These are phyloP conservation scores for Botrytis medusae DNA, from an alignment of 2,329 filamentous ascomycete species.

Conservation along the genomic window DNA sequence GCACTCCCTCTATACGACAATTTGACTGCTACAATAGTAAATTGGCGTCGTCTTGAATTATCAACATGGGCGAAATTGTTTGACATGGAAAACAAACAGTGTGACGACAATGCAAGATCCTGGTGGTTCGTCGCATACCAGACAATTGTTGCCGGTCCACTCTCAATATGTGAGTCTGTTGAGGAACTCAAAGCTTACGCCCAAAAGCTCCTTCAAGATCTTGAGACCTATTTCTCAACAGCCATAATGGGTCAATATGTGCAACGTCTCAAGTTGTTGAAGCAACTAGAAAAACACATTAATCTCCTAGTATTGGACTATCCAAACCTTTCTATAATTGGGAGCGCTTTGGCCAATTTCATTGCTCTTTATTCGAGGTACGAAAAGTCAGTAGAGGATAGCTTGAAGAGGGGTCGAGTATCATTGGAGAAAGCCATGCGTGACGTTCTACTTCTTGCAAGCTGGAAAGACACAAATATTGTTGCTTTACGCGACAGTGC, in stretches of 20 bases:
- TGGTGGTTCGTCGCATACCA: conserved; percentile 99
- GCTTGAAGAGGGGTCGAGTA: conserved; percentile 65
- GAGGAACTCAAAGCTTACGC: conserved; percentile 63
- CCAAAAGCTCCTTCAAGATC: conserved; percentile 67
- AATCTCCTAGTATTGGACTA: conserved; percentile 59
- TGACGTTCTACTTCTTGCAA: conserved; percentile 87
- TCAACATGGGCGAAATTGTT: conserved; percentile 89
- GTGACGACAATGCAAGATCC: conserved; percentile 72
- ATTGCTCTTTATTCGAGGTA: conserved; percentile 73
- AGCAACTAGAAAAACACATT: conserved; percentile 64
- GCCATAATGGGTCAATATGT: conserved; percentile 81
- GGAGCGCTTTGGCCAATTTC: conserved; percentile 71
- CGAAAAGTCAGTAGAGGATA: conserved; percentile 62
- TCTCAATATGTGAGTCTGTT: conserved; percentile 60
- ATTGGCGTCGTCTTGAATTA: conserved; percentile 87
- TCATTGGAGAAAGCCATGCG: conserved; percentile 89
- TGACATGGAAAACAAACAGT: conserved; percentile 77
- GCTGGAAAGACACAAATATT: conserved; percentile 98
- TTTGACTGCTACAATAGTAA: conserved; percentile 77
- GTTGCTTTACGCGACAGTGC: conserved; percentile 85
- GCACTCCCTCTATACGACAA: conserved; percentile 70
- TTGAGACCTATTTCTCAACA: conserved; percentile 75
- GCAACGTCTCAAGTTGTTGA: conserved; percentile 69
- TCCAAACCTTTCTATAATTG: conserved; percentile 56
- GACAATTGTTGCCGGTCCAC: conserved; percentile 74